A percentile compares a stretch with the other conserved stretches of the same genome.
phyloP scores from a whole-genome alignment of 306 rosid genomes.

The Cyamopsis tetragonoloba region DNA sequence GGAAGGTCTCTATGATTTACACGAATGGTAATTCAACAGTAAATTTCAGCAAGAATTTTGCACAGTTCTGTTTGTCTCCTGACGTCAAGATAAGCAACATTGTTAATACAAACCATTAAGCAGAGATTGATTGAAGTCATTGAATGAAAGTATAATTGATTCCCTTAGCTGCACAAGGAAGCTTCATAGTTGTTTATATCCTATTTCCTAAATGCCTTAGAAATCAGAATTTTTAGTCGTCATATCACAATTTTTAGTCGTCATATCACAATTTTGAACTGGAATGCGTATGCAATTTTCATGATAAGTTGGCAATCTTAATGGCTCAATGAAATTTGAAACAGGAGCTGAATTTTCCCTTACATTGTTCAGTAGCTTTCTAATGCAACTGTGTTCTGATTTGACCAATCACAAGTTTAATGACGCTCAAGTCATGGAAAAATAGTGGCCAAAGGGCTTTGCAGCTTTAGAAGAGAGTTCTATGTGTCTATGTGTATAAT shows the following conservation, averaged over 20 bases:
- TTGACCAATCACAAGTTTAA: not conserved
- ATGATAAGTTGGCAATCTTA: slow-evolving; percentile 3
- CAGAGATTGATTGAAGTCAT: slow-evolving; percentile 17
- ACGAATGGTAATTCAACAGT: slow-evolving; percentile 17
- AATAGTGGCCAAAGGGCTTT: not conserved
- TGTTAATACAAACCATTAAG: slow-evolving; percentile 16
- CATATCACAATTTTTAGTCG: no score
- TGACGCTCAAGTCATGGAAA: not conserved
- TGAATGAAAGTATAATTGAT: slow-evolving; percentile 22
- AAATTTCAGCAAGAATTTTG: slow-evolving; percentile 27
- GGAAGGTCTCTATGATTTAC: slow-evolving; percentile 67
- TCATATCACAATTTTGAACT: not conserved
- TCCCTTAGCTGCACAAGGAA: slow-evolving; percentile 14
- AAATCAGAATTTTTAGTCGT: not conserved
- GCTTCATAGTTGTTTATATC: slow-evolving; percentile 13
- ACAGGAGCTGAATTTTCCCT: not conserved
- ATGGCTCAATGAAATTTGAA: not conserved
- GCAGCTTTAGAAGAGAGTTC: not conserved
- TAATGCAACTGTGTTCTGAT: not conserved
- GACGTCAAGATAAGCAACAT: slow-evolving; percentile 24
- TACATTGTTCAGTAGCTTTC: not conserved
- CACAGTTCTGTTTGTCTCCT: slow-evolving; percentile 34
- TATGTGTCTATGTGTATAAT: not conserved
- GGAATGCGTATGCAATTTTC: not conserved
- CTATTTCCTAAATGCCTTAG: no score